phyloP scores from a whole-genome alignment of 1,139 yeast species.

The Candida pseudoviswanathii region DNA sequence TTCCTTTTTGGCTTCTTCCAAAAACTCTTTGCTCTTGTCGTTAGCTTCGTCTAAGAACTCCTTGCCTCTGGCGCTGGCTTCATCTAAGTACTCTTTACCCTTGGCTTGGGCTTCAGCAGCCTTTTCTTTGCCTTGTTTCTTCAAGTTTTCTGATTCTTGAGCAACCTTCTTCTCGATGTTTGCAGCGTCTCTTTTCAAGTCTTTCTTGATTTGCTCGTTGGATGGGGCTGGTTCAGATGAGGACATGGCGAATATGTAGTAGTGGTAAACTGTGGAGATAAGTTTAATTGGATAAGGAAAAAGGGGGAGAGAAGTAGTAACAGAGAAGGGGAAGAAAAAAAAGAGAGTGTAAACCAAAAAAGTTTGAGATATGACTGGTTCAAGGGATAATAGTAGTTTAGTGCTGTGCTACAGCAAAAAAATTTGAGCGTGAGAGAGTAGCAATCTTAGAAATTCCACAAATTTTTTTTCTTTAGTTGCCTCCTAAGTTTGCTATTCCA shows the following conservation, averaged over 20 bases:
- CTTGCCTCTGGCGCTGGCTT: constrained; percentile 15
- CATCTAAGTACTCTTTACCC: constrained; percentile 11
- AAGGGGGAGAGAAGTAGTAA: background rate
- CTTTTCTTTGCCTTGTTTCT: constrained; percentile 20
- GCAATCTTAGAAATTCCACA: constrained; percentile 4
- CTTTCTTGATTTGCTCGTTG: constrained; percentile 25
- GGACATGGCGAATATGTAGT: constrained; percentile 1
- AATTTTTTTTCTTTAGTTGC: background rate
- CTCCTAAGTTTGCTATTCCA: background rate
- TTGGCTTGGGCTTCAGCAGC: constrained; percentile 4
- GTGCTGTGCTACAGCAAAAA: background rate
- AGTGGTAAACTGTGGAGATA: background rate
- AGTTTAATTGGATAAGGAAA: background rate
- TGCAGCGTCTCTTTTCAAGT: constrained; percentile 27
- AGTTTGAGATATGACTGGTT: background rate
- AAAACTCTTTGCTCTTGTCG: constrained; percentile 16
- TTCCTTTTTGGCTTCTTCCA: constrained; percentile 22
- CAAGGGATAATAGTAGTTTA: background rate
- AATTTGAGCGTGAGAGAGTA: background rate
- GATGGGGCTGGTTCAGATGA: constrained; percentile 22
- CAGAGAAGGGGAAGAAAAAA: background rate
- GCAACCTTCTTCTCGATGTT: constrained; percentile 22
- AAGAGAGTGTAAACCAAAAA: background rate
- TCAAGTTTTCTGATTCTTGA: constrained; percentile 18
- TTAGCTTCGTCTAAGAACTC: constrained; percentile 17